A percentile compares a stretch with the other conserved stretches of the same genome.
Conservation (phyloP, 108 stramenopile species). For the Aurantiochytrium sp. region DNA sequence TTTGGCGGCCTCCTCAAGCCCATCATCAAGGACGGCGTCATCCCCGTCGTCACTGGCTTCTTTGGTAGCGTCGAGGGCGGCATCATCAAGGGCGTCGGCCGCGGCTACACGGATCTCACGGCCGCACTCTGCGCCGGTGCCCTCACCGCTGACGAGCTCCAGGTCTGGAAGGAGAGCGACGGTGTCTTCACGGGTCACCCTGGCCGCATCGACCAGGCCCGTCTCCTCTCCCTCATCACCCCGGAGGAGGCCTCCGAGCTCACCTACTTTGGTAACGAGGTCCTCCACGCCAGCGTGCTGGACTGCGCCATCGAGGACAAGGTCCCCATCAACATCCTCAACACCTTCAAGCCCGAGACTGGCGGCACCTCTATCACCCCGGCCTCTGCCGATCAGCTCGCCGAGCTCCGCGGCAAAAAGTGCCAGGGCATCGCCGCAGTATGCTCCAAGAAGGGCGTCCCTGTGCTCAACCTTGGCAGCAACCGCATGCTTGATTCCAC, state of each 20-base stretch:
- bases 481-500: conserved; percentile 5
- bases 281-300: background rate
- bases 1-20: background rate
- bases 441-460: conserved; percentile 13
- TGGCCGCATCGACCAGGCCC: background rate
- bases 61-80: conserved; percentile 10
- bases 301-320: conserved; percentile 21
- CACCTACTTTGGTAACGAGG: conserved; percentile 17
- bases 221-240: background rate
- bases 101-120: conserved; percentile 5
- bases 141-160: background rate
- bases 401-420: background rate
- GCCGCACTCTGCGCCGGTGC: conserved; percentile 6
- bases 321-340: conserved; percentile 14
- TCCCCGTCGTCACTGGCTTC: conserved; percentile 2
- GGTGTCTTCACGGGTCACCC: conserved; percentile 11
- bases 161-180: conserved; percentile 16
- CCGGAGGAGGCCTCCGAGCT: conserved; percentile 5
- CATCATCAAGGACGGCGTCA: background rate
- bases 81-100: conserved; percentile 18
- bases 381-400: background rate
- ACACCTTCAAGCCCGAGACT: conserved; percentile 16
- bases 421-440: conserved; percentile 16
- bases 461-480: background rate
- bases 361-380: background rate